phyloP scores from a whole-genome alignment of 176 grass and related monocot species.

The Triticum timopheevii region DNA sequence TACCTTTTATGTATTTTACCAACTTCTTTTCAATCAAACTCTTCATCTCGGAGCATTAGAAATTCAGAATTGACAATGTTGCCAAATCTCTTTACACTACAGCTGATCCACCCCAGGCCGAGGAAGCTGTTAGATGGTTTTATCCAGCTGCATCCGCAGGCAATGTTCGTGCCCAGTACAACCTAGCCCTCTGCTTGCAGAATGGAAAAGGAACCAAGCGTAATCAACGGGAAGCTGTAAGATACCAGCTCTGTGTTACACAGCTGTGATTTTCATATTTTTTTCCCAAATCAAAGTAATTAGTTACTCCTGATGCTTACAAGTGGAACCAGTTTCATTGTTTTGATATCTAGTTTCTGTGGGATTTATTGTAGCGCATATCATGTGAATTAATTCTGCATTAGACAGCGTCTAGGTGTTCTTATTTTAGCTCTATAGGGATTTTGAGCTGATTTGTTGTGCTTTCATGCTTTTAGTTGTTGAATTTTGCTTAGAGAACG shows the following conservation, averaged over 20 bases:
- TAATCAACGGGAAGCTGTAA: constrained; percentile 70
- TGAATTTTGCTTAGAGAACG: not conserved
- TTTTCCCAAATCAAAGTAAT: not conserved
- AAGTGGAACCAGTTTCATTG: not conserved
- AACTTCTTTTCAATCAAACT: not conserved
- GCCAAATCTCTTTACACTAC: constrained; percentile 28
- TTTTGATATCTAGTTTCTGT: not conserved
- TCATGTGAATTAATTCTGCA: not conserved
- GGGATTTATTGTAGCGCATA: not conserved
- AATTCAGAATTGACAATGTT: constrained; percentile 22
- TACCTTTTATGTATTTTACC: not conserved
- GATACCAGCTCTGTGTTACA: constrained; percentile 15
- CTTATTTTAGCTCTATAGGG: not conserved
- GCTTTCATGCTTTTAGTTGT: not conserved
- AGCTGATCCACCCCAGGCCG: constrained; percentile 53
- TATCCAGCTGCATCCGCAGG: constrained; percentile 55
- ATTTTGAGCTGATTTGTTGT: not conserved
- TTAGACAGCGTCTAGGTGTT: not conserved
- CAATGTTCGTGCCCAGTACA: constrained; percentile 69
- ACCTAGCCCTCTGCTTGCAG: constrained; percentile 68
- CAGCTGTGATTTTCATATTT: not conserved
- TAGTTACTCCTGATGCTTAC: constrained; percentile 3
- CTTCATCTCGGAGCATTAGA: not conserved
- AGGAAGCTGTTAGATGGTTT: constrained; percentile 73
- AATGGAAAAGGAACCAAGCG: constrained; percentile 55